These are phyloP conservation scores for Boletellus emodensis DNA, from an alignment of 768 basidiomycete species.

Conservation along the genomic window DNA sequence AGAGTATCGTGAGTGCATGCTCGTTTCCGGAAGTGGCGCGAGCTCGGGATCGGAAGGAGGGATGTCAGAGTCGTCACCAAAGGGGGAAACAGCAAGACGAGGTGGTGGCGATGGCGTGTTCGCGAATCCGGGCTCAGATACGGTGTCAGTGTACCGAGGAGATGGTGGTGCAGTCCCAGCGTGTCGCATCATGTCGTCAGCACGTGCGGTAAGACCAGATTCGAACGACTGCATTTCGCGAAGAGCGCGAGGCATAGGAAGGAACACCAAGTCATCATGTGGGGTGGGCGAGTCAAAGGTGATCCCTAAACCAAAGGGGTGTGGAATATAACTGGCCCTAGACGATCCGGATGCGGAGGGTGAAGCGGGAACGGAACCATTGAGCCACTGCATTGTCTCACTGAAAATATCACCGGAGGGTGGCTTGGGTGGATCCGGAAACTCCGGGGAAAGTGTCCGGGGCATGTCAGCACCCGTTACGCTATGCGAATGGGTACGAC, in stretches of 20 bases:
- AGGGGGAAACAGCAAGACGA: constrained; percentile 24
- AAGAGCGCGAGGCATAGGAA: constrained; percentile 51
- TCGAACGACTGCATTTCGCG: constrained; percentile 88
- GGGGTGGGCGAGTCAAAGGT: constrained; percentile 57
- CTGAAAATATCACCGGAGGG: constrained; percentile 54
- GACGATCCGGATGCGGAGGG: constrained; percentile 25
- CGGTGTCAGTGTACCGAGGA: background rate
- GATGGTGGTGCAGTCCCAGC: constrained; percentile 13
- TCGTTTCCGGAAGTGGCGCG: constrained; percentile 44
- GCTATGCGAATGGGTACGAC: constrained; percentile 73
- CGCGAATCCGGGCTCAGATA: background rate
- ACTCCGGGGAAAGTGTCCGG: constrained; percentile 31
- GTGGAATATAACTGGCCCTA: constrained; percentile 31
- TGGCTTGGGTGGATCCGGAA: constrained; percentile 26
- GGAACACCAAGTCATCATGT: constrained; percentile 38
- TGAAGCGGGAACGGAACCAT: constrained; percentile 34
- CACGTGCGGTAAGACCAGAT: constrained; percentile 72
- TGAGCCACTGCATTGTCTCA: constrained; percentile 60
- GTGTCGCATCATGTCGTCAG: constrained; percentile 33
- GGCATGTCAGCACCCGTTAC: constrained; percentile 69
- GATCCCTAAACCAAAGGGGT: constrained; percentile 66
- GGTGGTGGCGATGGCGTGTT: constrained; percentile 18
- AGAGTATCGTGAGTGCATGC: constrained; percentile 60
- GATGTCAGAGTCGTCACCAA: constrained; percentile 29
- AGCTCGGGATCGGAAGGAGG: constrained; percentile 25